Base-by-base conservation (phyloP, 768 basidiomycete species). In the Tulasnella sp. region DNA sequence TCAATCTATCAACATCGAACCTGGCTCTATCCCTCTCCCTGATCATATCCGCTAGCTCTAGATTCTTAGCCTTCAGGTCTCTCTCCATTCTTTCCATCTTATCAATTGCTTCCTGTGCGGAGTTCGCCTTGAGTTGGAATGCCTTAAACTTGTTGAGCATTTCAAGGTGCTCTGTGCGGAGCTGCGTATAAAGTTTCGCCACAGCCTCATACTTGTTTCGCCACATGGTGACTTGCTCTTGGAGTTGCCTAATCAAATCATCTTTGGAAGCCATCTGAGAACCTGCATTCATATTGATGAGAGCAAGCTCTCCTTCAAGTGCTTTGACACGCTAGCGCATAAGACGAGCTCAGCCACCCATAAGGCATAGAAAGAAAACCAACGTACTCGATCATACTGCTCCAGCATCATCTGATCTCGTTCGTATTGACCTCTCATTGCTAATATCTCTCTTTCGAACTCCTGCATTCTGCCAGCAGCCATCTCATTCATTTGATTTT, bases 1-100 rank as follows among this genome's bases (percentile, higher is more conserved):
- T 96, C 63, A 88, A 76, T 19, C 95, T 74, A 62, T 99, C 95
- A 20, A 96, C 70, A 58, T 99, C 95, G 61, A 95, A 98, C 37
- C 95, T 73, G 31, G 93, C 91, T 50, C 92, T 75, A 63, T 99
- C 95, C 29, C 95, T 79, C 66, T 99, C 95, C 40, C 93, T 77
- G 58, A 99, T 83, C 95, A 99, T 99, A 63, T 98, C 95, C 20
- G 95, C 95, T 16, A 99, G 71, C 65, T 98, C 95, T 49, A 99
- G 67, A 62, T 96, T 99, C 76, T 99, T 99, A n/a, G 87, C 74
- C 69, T 98, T 99, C 59, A 98, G 71, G 63, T 99, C 95, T 29
- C 91, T 74, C 64, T 99, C 95, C 91, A 98, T 98, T 53, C 92
- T 74, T 65, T 98, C 95, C 91, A 99, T 96, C 58, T 81, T 81